Percentiles rank a stretch among this genome's conserved stretches.
Conservation (phyloP, 2,329 filamentous ascomycete genomes). For the Pseudocercospora pini-densiflorae region DNA sequence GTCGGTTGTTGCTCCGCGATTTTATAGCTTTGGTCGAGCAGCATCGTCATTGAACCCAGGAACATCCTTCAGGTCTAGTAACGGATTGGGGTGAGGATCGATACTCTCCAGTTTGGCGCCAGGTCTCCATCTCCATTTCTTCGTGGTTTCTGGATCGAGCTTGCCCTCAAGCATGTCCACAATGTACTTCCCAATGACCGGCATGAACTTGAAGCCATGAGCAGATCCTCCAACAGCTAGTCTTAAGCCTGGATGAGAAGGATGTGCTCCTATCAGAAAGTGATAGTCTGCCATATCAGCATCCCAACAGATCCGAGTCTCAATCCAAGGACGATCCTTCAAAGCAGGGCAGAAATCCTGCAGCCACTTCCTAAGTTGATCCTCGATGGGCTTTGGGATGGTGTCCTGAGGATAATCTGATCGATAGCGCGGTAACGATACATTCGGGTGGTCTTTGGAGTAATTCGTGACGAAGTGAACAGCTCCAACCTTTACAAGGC, state of each 20-base stretch:
- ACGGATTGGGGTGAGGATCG: constrained; percentile 14
- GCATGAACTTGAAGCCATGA: constrained; percentile 38
- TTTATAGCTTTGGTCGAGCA: neutral
- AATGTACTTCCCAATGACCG: constrained; percentile 33
- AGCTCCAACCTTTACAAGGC: constrained; percentile 29
- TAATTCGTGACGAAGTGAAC: constrained; percentile 30
- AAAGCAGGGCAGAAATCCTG: constrained; percentile 15
- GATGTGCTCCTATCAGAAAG: constrained; percentile 20
- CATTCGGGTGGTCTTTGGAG: neutral
- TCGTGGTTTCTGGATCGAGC: constrained; percentile 21
- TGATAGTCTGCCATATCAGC: constrained; percentile 23
- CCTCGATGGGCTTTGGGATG: constrained; percentile 22
- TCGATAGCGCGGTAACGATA: constrained; percentile 22
- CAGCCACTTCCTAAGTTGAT: constrained; percentile 13
- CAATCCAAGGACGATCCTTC: constrained; percentile 19
- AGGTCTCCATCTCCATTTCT: constrained; percentile 27
- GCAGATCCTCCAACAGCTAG: constrained; percentile 34
- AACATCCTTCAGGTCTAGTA: constrained; percentile 11
- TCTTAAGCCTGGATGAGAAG: constrained; percentile 22
- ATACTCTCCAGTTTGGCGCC: constrained; percentile 6
- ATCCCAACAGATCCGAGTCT: constrained; percentile 26
- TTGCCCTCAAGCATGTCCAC: constrained; percentile 25
- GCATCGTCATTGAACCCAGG: neutral
- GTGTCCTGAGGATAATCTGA: constrained; percentile 16
- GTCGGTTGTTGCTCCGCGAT: neutral